Evolutionary conservation across 2,329 filamentous ascomycete genomes (phyloP).

Genomic region (Botrytis sinoallii): DNA sequence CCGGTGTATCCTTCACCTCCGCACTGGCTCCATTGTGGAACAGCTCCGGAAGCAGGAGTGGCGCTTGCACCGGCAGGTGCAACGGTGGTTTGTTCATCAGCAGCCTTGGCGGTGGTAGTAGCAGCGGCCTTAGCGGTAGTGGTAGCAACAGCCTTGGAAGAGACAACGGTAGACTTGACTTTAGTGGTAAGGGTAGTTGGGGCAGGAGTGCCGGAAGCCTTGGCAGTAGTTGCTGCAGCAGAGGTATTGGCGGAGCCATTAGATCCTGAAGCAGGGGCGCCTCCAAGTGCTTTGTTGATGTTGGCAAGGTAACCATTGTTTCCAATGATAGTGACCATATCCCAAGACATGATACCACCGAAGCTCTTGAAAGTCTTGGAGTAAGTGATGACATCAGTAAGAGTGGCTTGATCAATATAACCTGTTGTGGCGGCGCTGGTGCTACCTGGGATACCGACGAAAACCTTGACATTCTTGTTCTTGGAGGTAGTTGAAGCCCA

Average conservation of each 20-base stretch:
- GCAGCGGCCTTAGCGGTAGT: background rate
- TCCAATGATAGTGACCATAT: constrained; percentile 54
- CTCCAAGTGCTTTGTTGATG: constrained; percentile 17
- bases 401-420: constrained; percentile 47
- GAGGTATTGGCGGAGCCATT: constrained; percentile 7
- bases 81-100: background rate
- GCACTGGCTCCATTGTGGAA: constrained; percentile 27
- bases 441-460: constrained; percentile 56
- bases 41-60: background rate
- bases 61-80: background rate
- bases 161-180: background rate
- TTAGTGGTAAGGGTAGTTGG: constrained; percentile 7
- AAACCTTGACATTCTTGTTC: constrained; percentile 57
- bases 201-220: background rate
- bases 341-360: constrained; percentile 66
- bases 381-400: constrained; percentile 51
- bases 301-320: constrained; percentile 13
- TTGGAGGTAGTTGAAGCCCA: constrained; percentile 56
- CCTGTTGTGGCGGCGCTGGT: constrained; percentile 46
- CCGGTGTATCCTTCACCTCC: constrained; percentile 29
- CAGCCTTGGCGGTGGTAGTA: background rate
- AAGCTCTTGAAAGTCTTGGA: constrained; percentile 54
- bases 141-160: background rate
- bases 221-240: constrained; percentile 5
- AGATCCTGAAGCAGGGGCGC: constrained; percentile 4